Base-by-base conservation (phyloP, 768 basidiomycete species). In the Hygrophorus pudorinus region DNA sequence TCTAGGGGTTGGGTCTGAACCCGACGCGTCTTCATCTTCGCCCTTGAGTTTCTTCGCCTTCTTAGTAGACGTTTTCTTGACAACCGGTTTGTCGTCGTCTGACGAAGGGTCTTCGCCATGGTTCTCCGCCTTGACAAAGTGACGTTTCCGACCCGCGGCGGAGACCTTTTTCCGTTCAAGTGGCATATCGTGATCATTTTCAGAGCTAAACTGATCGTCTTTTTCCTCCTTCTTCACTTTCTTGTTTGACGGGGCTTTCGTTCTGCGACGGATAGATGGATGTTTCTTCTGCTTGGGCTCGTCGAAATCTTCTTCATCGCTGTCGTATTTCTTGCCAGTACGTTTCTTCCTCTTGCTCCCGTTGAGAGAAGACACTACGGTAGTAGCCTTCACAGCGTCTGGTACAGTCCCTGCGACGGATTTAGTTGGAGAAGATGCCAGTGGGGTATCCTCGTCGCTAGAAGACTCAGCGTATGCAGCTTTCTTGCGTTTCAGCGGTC, bases 361-460 rank as follows among this genome's bases (percentile, higher is more conserved):
- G 41, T 62, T 46, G 20, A 54, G 47, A 24, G 62, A 3, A 24
- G 7, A 3, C 3, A 24, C 46, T 18, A 56, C 58, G 2, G 68
- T 65, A 14, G 69, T 65, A 20, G 66, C 61, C 41, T 61, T 56
- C 24, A 65, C 58, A 30, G 64, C 65, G 29, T 72, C 68, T 16
- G 65, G 63, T 61, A 65, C 69, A 30, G 64, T 54, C n/a, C 65
- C 59, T 3, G 64, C 58, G 36, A 64, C 59, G 34, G 70, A 60
- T 18, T 57, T 57, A 13, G 56, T 46, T 45, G 63, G 83, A 31
- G 85, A 84, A 20, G 83, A 81, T 39, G 83, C 79, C 31, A 85
- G 71, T 42, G 82, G 83, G 13, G 66, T 67, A 44, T 86, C 83
- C 50, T 87, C 81, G 37, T 85, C 83, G 48, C 78, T 81, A 21